These are phyloP conservation scores for Mycena capillaripes DNA, from an alignment of 768 basidiomycete genomes.

Conservation along the genomic window DNA sequence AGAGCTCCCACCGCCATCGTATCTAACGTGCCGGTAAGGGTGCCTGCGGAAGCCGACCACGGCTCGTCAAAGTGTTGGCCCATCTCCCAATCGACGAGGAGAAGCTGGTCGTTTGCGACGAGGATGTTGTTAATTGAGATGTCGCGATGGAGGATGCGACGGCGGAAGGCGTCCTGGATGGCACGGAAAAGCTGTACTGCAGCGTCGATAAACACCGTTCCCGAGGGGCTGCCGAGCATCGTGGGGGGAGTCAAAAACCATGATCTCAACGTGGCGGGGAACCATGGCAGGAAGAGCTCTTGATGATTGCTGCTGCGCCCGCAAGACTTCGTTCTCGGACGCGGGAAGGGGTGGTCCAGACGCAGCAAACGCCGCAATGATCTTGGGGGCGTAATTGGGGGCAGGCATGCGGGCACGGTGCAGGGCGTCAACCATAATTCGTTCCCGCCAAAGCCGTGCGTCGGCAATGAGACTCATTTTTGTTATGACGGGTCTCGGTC, in stretches of 20 bases:
- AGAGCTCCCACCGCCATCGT: constrained; percentile 22
- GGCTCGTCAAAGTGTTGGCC: constrained; percentile 11
- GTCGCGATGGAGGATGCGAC: constrained; percentile 23
- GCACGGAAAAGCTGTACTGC: constrained; percentile 7
- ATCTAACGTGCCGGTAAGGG: constrained; percentile 22
- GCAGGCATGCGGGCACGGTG: not conserved
- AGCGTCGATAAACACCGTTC: constrained; percentile 1
- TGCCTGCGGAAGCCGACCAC: not conserved
- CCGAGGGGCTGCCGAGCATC: not conserved
- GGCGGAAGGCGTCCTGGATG: constrained; percentile 24
- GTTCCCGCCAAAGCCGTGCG: constrained; percentile 20
- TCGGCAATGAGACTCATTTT: constrained; percentile 23
- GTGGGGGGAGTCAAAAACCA: constrained; percentile 15
- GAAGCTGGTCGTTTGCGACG: constrained; percentile 1
- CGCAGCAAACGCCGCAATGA: constrained; percentile 22
- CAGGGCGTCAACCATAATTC: constrained; percentile 10
- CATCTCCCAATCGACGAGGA: constrained; percentile 24
- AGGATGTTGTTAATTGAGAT: constrained; percentile 17
- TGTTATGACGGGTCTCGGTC: constrained; percentile 7
- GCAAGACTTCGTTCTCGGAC: not conserved
- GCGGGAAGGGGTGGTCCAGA: too few species aligned
- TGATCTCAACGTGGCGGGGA: constrained; percentile 20
- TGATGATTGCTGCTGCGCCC: too few species aligned
- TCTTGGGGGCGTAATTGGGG: too few species aligned
- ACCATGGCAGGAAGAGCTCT: constrained; percentile 1